These are phyloP conservation scores for Fusarium musae DNA, from an alignment of 2,329 filamentous ascomycete genomes.

Conservation along the genomic window DNA sequence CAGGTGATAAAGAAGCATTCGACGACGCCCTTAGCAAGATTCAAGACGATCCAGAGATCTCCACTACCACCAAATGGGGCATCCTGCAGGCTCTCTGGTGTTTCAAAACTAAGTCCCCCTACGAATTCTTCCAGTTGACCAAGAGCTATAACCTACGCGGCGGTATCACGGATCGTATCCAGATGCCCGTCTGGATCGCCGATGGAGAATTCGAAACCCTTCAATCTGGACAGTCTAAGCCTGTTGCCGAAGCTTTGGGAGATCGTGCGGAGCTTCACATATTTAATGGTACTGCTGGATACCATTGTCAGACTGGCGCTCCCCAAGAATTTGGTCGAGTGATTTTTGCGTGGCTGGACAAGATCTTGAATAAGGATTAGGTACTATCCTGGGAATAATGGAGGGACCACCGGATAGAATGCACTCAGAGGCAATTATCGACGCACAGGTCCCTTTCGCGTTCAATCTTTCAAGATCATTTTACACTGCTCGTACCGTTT, in stretches of 20 bases:
- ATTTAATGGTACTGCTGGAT: slow-evolving; percentile 21
- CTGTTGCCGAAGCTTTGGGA: not conserved
- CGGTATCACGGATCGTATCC: slow-evolving; percentile 19
- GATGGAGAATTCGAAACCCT: slow-evolving; percentile 37
- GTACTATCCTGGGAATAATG: too few relatives aligned
- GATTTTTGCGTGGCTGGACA: slow-evolving; percentile 20
- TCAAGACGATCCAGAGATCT: slow-evolving; percentile 2
- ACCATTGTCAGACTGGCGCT: slow-evolving; percentile 22
- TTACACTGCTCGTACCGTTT: accelerated
- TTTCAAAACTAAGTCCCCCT: slow-evolving; percentile 46
- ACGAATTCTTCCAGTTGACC: slow-evolving; percentile 37
- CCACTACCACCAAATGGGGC: slow-evolving; percentile 44
- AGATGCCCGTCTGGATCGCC: slow-evolving; percentile 40
- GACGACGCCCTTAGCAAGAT: slow-evolving; percentile 14
- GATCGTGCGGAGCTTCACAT: slow-evolving; percentile 6
- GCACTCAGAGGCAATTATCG: too few relatives aligned
- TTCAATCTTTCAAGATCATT: not conserved
- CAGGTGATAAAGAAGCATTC: slow-evolving; percentile 27
- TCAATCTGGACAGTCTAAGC: slow-evolving; percentile 14
- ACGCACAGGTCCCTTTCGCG: not conserved
- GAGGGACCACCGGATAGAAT: too few relatives aligned
- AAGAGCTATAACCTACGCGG: slow-evolving; percentile 30
- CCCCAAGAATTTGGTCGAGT: slow-evolving; percentile 2
- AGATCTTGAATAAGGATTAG: not conserved
- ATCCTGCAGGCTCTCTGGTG: slow-evolving; percentile 49